phyloP scores from a whole-genome alignment of 345 rosid species.

The Anacardium occidentale region DNA sequence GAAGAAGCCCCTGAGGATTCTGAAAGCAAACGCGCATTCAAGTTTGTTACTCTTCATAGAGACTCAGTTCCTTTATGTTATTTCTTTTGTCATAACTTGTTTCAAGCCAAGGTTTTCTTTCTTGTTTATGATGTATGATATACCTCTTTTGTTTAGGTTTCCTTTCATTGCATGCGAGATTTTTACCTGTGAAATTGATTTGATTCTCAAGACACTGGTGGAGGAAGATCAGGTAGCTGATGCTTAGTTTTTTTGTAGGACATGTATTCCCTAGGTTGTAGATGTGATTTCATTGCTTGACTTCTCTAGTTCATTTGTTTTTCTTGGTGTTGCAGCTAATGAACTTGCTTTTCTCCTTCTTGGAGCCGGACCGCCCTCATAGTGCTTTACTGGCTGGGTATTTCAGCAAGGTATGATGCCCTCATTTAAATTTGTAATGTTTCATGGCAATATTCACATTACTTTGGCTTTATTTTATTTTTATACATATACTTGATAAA shows the following conservation, averaged over 20 bases:
- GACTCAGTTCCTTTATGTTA: slow-evolving; percentile 5
- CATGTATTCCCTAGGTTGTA: slow-evolving; percentile 6
- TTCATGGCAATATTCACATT: not conserved
- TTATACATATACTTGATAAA: slow-evolving; percentile 2
- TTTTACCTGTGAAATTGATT: slow-evolving; percentile 97
- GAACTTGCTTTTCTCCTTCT: slow-evolving; percentile 89
- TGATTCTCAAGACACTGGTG: slow-evolving; percentile 84
- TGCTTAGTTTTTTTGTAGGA: slow-evolving; percentile 14
- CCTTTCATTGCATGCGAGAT: slow-evolving; percentile 97
- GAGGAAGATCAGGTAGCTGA: slow-evolving; percentile 85
- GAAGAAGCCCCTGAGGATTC: slow-evolving; percentile 86
- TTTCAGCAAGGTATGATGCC: slow-evolving; percentile 82
- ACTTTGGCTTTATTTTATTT: not conserved
- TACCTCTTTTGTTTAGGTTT: slow-evolving; percentile 48
- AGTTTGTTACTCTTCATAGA: slow-evolving; percentile 42
- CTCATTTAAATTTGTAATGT: slow-evolving; percentile 2
- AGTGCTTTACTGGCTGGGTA: slow-evolving; percentile 93
- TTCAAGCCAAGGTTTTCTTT: not conserved
- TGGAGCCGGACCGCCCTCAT: slow-evolving; percentile 83
- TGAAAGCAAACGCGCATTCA: slow-evolving; percentile 81
- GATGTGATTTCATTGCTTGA: slow-evolving; percentile 1
- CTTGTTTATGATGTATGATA: slow-evolving; percentile 18
- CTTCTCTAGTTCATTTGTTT: slow-evolving; percentile 20
- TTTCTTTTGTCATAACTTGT: not conserved
- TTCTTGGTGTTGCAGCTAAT: slow-evolving; percentile 60